Evolutionary conservation across 2,329 filamentous ascomycete genomes (phyloP), one percentile per base, ranked within the genome.

Genomic region (Reticulascus tulasneorum): DNA sequence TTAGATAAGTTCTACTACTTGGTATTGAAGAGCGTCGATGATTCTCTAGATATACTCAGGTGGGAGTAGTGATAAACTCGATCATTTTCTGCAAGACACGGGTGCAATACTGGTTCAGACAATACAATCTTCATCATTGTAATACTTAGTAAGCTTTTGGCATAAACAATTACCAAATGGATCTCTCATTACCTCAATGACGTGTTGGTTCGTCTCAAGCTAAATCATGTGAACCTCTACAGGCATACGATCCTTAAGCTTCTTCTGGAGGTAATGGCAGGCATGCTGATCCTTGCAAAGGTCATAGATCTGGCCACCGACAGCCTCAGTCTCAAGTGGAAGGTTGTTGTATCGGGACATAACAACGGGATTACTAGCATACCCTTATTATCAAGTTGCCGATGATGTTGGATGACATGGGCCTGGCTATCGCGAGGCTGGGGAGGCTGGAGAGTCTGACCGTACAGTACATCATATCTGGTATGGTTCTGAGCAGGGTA

Each of bases 51-150:
- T 85, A 64, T 98, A n/a, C n/a, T n/a, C n/a, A 93, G 54, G 85
- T 81, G 4, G 81, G 75, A 18, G 87, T 94, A 34, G 83, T 86
- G 54, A 98, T 86, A 59, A 87, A 94, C 64, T 98, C 93, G 48
- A 98, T 98, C 93, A 98, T 98, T 75, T 97, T 98, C 69, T 98
- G 93, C 40, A 98, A 69, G 45, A 93, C 93, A 35, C 93, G 82
- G 40, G 93, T 98, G 49, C 93, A 93, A 59, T 98, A 93, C 67
- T 96, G 91, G 64, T 98, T 97, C 42, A 97, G 71, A 18, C 79
- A 35, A 91, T 97, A 47, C 93, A 87, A 69, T 98, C 91, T 34
- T 95, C 87, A 55, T 97, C 86, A 58, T 87, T 94, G 66, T 88
- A 91, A 62, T 84, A 94, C 66, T 98, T 93, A 21, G 97, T 77